A percentile compares a stretch with the other conserved stretches of the same genome.
Conservation (phyloP, 179 eudicot genomes). For the Heliamphora pulchella region DNA sequence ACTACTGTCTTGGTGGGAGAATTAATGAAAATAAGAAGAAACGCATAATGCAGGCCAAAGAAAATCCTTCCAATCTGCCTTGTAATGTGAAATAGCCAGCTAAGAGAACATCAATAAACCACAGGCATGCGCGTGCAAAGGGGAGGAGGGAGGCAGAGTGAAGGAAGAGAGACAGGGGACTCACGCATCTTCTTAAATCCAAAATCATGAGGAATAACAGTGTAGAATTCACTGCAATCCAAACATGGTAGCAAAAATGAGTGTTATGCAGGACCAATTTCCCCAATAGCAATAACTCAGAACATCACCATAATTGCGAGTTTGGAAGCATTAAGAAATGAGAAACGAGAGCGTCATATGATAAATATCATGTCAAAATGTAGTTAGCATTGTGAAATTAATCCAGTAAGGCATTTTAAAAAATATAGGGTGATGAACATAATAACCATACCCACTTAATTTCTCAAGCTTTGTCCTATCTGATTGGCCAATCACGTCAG, state of each 20-base stretch:
- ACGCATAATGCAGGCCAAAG: background rate
- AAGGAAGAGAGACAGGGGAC: slow-evolving; percentile 24
- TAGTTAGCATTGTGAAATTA: background rate
- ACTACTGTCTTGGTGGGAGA: background rate
- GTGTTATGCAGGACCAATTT: background rate
- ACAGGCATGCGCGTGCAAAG: background rate
- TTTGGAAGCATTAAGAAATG: background rate
- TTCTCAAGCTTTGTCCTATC: slow-evolving; percentile 60
- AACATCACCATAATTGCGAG: background rate
- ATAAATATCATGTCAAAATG: background rate
- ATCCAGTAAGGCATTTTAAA: background rate
- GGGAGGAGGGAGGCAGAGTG: background rate
- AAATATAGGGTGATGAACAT: background rate
- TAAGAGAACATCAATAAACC: background rate
- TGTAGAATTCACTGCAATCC: slow-evolving; percentile 83
- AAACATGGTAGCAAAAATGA: background rate
- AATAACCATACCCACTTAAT: slow-evolving; percentile 69
- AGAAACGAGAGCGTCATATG: background rate
- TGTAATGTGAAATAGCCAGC: background rate
- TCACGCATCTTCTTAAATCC: slow-evolving; percentile 92
- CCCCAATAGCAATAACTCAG: background rate
- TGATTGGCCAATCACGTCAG: slow-evolving; percentile 68
- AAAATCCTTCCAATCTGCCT: background rate
- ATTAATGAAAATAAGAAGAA: background rate
- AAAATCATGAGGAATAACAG: slow-evolving; percentile 92